Conservation (phyloP, 805 yeast genomes). For the Candida nonsorbophila region DNA sequence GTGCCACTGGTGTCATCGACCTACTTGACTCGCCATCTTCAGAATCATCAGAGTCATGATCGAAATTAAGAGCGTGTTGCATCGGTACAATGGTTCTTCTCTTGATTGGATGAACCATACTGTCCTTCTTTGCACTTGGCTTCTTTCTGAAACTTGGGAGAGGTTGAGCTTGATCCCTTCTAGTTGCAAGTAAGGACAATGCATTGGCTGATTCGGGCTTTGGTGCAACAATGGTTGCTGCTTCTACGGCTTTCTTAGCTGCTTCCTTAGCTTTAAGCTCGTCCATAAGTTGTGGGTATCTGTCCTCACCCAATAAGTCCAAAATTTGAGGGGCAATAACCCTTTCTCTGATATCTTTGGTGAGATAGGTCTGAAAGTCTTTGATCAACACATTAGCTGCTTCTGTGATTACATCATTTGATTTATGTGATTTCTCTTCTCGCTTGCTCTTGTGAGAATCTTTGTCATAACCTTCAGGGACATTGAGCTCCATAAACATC, state of each 20-base stretch:
- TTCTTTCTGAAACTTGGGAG: constrained; percentile 34
- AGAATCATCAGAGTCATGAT: constrained; percentile 27
- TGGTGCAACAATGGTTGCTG: constrained; percentile 8
- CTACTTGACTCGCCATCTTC: constrained; percentile 32
- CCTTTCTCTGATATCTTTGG: constrained; percentile 70
- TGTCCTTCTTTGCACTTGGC: constrained; percentile 9
- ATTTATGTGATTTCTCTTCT: constrained; percentile 2
- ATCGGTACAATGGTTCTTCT: constrained; percentile 40
- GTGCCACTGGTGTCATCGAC: constrained; percentile 27
- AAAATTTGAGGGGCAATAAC: constrained; percentile 65
- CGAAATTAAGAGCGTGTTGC: constrained; percentile 50
- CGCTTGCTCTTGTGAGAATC: constrained; percentile 8
- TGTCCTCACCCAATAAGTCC: constrained; percentile 53
- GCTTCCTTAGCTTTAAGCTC: constrained; percentile 27
- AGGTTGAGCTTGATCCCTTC: constrained; percentile 7
- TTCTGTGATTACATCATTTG: constrained; percentile 42
- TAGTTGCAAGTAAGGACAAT: constrained; percentile 18
- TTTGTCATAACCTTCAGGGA: constrained; percentile 38
- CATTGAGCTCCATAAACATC: constrained; percentile 53
- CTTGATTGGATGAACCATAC: too few species aligned
- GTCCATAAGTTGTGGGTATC: constrained; percentile 45
- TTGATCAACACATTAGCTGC: constrained; percentile 54
- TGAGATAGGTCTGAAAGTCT: constrained; percentile 58
- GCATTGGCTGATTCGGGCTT: constrained; percentile 18
- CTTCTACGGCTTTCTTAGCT: constrained; percentile 10